Evolutionary conservation across 257 asterid genomes (phyloP), one percentile per base, ranked within the genome.

Genomic region (Penstemon newberryi): DNA sequence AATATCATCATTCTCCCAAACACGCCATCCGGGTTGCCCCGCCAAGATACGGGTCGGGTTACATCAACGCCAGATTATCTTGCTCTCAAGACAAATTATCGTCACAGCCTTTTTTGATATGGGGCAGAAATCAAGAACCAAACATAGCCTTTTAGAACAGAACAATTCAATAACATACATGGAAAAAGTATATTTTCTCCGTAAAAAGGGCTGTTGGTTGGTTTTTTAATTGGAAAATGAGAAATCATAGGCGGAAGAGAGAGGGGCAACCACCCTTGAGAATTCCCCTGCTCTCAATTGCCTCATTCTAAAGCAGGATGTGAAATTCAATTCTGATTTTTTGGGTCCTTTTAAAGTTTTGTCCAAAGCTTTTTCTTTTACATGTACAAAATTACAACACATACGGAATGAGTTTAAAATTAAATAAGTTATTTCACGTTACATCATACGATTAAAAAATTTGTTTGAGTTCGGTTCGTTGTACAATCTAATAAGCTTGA

Each of bases 221-320:
- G 18, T 44, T 45, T 33, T 51, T 13, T 5, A 0, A 33, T 37
- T 33, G 0, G 19, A 18, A 5, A 45, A 8, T 8, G 33, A 1
- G 75, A 63, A 72, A 63, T 72, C 81, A 77, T 19, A 2, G 81
- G 67, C 69, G 3, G 7, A n/a, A 53, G 56, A 51, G 71, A 60
- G 69, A 66, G 73, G 79, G 74, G 76, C 62, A 78, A 78, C 79
- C 74, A 56, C 74, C 83, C 79, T 74, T 0, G 7, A 72, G 70
- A 79, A 79, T 59, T 79, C 78, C 71, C 68, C 36, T 15, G 53
- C 49, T 63, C 59, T 15, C 57, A 5, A n/a, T 33, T 36, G 60
- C 65, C 70, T 63, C 59, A 36, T 10, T 71, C 51, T 25, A 25
- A 25, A 25, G 33, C 33, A 25, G 33, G 33, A 25, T 25, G 2